These are phyloP conservation scores for Paramecium pentaurelia DNA, from an alignment of 73 alveolate species.

Conservation along the genomic window DNA sequence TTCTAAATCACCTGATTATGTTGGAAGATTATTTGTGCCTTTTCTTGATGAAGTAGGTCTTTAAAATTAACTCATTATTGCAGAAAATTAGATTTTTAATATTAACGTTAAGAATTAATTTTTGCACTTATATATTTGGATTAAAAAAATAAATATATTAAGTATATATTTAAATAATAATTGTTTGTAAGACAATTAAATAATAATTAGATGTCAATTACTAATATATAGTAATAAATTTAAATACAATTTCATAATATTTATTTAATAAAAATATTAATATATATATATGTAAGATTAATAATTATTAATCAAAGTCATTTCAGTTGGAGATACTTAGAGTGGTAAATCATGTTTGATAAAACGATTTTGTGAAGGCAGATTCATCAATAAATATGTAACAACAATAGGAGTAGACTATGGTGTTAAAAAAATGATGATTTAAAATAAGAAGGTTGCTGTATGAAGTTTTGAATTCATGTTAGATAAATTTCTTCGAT, in stretches of 20 bases:
- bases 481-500: conserved; percentile 89
- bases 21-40: background rate
- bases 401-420: conserved; percentile 99
- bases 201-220: too few species aligned
- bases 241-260: too few species aligned
- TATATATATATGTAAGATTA: conserved; percentile 4
- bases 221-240: too few species aligned
- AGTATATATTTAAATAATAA: too few species aligned
- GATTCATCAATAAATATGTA: conserved; percentile 93
- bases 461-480: background rate
- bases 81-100: background rate
- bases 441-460: conserved; percentile 81
- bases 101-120: background rate
- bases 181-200: too few species aligned
- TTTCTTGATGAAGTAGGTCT: background rate
- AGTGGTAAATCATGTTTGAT: conserved; percentile 97
- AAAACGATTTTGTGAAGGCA: conserved; percentile 98
- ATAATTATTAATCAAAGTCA: conserved; percentile 75
- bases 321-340: conserved; percentile 95
- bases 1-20: background rate
- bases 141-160: too few species aligned
- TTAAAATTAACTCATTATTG: background rate
- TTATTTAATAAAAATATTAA: too few species aligned
- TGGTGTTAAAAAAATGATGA: conserved; percentile 96
- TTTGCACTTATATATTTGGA: background rate